Base-by-base conservation (phyloP, 495 filamentous ascomycete species). In the Trichocladium uniseriatum region DNA sequence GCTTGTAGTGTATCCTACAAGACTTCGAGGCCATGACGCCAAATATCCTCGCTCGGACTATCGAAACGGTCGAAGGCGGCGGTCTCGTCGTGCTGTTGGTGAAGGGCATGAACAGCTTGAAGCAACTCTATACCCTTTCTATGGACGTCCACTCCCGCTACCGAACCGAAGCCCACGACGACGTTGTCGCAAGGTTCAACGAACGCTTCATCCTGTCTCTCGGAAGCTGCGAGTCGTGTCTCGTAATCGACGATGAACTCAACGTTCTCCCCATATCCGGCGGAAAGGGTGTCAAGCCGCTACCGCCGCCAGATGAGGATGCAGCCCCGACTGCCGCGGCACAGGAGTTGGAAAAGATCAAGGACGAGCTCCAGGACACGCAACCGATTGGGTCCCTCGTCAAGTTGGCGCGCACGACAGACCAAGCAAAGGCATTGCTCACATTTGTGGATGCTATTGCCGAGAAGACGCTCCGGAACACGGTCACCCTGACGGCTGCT, bases 111-210 rank as follows among this genome's bases (percentile, higher is more conserved):
- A 92, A 75, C 56, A 95, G 89, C 65, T 69, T 99, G 69, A 95
- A 96, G 67, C 90, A 99, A 67, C 79, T 99, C 0, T 99, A 96
- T 67, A 95, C 91, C 4, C 64, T 99, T 58, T 89, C 89, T 22
- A 99, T 99, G 94, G 94, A 97, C 63, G 84, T 96, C 37, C 94
- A 99, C 67, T 89, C 92, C 20, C 77, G 94, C 63, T 99, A 97
- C 69, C 77, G 94, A 48, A 99, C 94, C 34, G 94, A 99, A 63
- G 94, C 94, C 6, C 89, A 97, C 63, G 85, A 84, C 46, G 94
- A 99, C 68, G 92, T 99, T 42, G 80, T 87, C 38, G 92, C 92
- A 32, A 79, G 94, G 44, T 99, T 99, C 76, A 99, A 97, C 67
- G 94, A 97, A 69, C 81, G 94, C 6, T 99, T 99, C 59, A 87